These are phyloP conservation scores for Ophiostoma ips DNA, from an alignment of 2,329 filamentous ascomycete genomes.

Conservation along the genomic window DNA sequence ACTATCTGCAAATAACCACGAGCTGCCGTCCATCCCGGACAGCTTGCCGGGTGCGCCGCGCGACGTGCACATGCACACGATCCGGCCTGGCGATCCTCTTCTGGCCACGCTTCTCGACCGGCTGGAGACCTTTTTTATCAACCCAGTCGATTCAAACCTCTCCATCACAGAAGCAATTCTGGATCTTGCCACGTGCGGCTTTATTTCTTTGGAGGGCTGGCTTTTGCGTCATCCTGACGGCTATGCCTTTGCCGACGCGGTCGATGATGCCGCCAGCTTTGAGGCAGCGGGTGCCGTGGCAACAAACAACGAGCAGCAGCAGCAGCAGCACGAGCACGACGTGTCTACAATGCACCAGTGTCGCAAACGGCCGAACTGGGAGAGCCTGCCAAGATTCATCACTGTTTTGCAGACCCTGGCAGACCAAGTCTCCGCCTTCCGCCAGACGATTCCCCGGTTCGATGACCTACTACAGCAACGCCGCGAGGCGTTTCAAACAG, in stretches of 20 bases:
- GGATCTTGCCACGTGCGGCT: constrained; percentile 70
- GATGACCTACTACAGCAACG: constrained; percentile 55
- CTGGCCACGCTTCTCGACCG: constrained; percentile 52
- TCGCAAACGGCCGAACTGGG: constrained; percentile 40
- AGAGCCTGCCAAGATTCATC: constrained; percentile 39
- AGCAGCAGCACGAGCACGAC: no score
- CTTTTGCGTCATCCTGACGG: constrained; percentile 58
- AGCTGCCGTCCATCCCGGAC: constrained; percentile 39
- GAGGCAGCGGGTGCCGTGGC: no score
- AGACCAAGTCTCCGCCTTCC: constrained; percentile 48
- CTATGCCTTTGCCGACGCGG: constrained; percentile 30
- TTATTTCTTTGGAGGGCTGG: constrained; percentile 83
- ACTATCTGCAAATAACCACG: constrained; percentile 40
- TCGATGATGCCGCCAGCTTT: neutral
- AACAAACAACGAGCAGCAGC: neutral
- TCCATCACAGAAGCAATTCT: constrained; percentile 73
- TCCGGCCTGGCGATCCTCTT: constrained; percentile 48
- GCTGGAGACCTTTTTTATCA: constrained; percentile 70
- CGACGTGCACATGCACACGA: constrained; percentile 45
- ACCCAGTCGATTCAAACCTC: constrained; percentile 82
- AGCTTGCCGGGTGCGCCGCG: constrained; percentile 46
- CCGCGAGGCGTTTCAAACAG: constrained; percentile 49
- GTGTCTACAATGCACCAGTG: constrained; percentile 36
- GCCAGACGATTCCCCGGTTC: constrained; percentile 53
- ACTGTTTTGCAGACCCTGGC: constrained; percentile 44